These are phyloP conservation scores for Vanrija pseudolonga DNA, from an alignment of 1,284 basidiomycete species.

Conservation along the genomic window DNA sequence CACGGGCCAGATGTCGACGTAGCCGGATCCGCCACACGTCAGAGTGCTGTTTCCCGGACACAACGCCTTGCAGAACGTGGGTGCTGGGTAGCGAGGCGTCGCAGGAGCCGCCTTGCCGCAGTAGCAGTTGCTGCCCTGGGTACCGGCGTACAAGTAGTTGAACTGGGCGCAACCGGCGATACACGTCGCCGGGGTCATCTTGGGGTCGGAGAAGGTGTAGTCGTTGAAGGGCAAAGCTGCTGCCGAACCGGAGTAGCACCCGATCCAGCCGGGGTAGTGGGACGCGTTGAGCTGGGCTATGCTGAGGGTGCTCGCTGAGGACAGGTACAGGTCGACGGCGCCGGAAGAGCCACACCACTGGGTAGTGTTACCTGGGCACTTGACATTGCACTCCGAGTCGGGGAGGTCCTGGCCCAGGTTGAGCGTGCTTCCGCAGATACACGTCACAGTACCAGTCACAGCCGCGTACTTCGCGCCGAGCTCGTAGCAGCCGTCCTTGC, in stretches of 20 bases:
- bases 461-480: conserved; percentile 9
- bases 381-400: conserved; percentile 14
- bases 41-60: conserved; percentile 11
- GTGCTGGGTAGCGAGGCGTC: not conserved
- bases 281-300: not conserved
- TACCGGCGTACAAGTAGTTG: conserved; percentile 10
- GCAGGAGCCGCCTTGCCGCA: conserved; percentile 10
- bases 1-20: too few relatives aligned
- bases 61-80: conserved; percentile 10
- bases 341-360: conserved; percentile 23
- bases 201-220: conserved; percentile 5
- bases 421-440: conserved; percentile 8
- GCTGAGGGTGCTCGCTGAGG: not conserved
- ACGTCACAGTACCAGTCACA: conserved; percentile 7
- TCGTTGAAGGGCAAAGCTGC: not conserved
- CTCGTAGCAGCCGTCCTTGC: conserved; percentile 11
- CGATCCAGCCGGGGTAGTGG: not conserved
- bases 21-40: conserved; percentile 5
- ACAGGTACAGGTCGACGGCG: not conserved
- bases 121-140: conserved; percentile 13
- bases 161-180: conserved; percentile 7
- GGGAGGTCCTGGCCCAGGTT: conserved; percentile 2
- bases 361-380: conserved; percentile 31
- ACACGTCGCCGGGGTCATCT: conserved; percentile 15
- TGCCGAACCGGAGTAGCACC: conserved; percentile 5